Evolutionary conservation across 2,329 filamentous ascomycete genomes (phyloP), one percentile per base, ranked within the genome.

Genomic region (Beauveria pseudobassiana): DNA sequence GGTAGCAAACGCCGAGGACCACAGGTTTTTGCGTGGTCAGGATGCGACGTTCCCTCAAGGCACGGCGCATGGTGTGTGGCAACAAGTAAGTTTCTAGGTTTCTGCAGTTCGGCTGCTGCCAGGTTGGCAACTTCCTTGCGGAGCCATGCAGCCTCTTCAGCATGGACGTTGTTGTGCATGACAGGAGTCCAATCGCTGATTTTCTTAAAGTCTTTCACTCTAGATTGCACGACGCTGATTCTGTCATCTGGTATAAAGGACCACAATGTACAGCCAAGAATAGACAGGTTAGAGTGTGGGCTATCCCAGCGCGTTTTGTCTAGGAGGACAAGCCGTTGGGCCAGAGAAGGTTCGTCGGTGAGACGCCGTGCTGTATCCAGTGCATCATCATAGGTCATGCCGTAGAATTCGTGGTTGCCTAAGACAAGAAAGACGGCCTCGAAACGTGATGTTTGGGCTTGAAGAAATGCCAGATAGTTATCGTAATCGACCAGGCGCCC

Each of bases 11-110:
- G 78, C 82, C 8, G 74, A 74, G 2, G 71, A 74, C 75, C 78
- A 80, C 0, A 78, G 76, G 24, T 75, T 81, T 74, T 69, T 3
- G 73, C 66, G 55, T 87, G 73, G 64, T 79, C 74, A 0, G 82
- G 82, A 2, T 74, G 73, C 0, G 82, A 80, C 2, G 80, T 79
- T 7, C 75, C 76, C 50, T 75, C 64, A 0, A 81, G 65, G n/a
- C 74, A 79, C 1, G 84, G 83, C 2, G 83, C 82, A 66, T 87
- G 83, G 59, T 86, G 82, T 0, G 82, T 86, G 0, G 80, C 76
- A 0, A 87, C 76, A 0, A 87, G 62, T 6, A 85, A 59, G 46
- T 54, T 65, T 53, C 69, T 65, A 1, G 55, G 60, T 18, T 65
- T 62, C 45, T 67, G 64, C 42, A 61, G 63, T 40, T 65, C 64